phyloP scores from a whole-genome alignment of 2,329 filamentous ascomycete genomes.

The Fusarium sp. region DNA sequence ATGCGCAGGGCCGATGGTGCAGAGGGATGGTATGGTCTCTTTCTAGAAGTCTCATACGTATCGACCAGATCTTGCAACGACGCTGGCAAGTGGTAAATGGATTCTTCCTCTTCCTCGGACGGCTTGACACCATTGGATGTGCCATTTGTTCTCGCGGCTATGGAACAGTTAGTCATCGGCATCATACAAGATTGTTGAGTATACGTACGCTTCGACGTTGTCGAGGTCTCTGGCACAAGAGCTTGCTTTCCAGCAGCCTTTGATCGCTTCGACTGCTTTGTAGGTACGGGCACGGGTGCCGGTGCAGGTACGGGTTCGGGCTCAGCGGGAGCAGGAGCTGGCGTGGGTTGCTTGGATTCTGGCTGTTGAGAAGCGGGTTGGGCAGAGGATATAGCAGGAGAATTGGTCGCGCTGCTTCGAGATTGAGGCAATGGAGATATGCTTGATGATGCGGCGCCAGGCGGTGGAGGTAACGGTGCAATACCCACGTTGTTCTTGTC shows the following conservation, averaged over 20 bases:
- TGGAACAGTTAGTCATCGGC: constrained; percentile 20
- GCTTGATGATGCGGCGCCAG: constrained; percentile 64
- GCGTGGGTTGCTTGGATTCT: constrained; percentile 51
- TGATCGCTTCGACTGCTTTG: constrained; percentile 53
- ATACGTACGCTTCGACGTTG: constrained; percentile 58
- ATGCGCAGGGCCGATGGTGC: constrained; percentile 77
- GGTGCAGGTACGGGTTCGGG: constrained; percentile 32
- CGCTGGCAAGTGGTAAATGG: constrained; percentile 90
- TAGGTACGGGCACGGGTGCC: constrained; percentile 45
- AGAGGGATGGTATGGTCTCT: constrained; percentile 69
- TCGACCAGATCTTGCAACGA: constrained; percentile 91
- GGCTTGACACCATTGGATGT: constrained; percentile 63
- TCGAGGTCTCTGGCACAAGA: constrained; percentile 55
- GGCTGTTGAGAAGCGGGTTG: constrained; percentile 58
- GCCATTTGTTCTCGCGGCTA: constrained; percentile 62
- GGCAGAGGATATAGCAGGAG: constrained; percentile 60
- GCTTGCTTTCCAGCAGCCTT: constrained; percentile 60
- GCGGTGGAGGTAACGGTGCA: constrained; percentile 90
- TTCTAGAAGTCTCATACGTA: constrained; percentile 86
- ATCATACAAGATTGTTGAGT: neutral
- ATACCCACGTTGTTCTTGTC: constrained; percentile 92
- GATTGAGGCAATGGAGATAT: constrained; percentile 65
- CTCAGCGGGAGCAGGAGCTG: constrained; percentile 43
- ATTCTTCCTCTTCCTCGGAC: constrained; percentile 72
- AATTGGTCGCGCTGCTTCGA: constrained; percentile 65